These are phyloP conservation scores for Chrysanthemum makinoi DNA, from an alignment of 129 eudicot species.

Conservation along the genomic window DNA sequence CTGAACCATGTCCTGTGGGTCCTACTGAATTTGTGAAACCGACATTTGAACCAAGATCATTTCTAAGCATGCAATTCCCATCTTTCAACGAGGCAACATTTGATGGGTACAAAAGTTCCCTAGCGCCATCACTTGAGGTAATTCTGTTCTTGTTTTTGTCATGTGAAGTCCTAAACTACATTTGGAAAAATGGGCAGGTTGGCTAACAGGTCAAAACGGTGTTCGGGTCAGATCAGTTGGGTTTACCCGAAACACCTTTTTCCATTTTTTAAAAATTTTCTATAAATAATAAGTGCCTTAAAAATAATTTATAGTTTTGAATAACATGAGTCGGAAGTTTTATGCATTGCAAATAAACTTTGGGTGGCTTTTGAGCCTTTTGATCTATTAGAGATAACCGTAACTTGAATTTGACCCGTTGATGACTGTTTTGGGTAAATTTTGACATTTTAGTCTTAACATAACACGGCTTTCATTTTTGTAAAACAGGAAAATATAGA, in stretches of 20 bases:
- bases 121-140: slow-evolving; percentile 48
- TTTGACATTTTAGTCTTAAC: not conserved
- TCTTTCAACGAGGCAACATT: slow-evolving; percentile 36
- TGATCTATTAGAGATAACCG: not conserved
- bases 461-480: slow-evolving; percentile 3
- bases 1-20: slow-evolving; percentile 31
- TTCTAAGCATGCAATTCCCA: slow-evolving; percentile 37
- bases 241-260: too few species aligned
- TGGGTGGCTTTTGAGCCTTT: slow-evolving; percentile 1
- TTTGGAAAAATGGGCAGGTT: not conserved
- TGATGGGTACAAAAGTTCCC: slow-evolving; percentile 34
- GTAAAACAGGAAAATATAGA: slow-evolving; percentile 47
- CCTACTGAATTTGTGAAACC: slow-evolving; percentile 41
- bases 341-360: not conserved
- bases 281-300: too few species aligned
- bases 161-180: not conserved
- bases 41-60: slow-evolving; percentile 38
- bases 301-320: not conserved
- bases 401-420: too few species aligned
- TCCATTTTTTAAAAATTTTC: too few species aligned
- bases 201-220: not conserved
- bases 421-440: not conserved
- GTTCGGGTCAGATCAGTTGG: not conserved
- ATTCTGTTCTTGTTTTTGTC: not conserved
- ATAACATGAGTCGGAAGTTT: not conserved